These are phyloP conservation scores for Phytopythium chamaehyphon DNA, from an alignment of 352 stramenopile species.

Conservation along the genomic window DNA sequence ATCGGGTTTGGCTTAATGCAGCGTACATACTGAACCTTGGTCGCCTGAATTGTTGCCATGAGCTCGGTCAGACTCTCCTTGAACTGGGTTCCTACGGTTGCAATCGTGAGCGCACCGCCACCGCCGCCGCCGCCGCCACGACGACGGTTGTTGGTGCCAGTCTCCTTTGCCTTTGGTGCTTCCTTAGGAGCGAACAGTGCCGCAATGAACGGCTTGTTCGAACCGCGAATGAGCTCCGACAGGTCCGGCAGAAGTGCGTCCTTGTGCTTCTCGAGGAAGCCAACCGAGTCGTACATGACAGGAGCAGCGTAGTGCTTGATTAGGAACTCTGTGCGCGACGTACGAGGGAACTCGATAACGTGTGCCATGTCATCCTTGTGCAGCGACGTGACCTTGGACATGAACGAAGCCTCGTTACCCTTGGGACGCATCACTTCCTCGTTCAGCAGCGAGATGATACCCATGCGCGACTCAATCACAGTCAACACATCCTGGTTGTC, in stretches of 20 bases:
- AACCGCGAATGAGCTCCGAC: slow-evolving; percentile 75
- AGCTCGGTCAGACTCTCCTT: slow-evolving; percentile 91
- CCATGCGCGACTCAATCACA: slow-evolving; percentile 84
- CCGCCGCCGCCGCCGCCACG: slow-evolving; percentile 23
- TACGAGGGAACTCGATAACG: slow-evolving; percentile 77
- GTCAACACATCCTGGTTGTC: slow-evolving; percentile 88
- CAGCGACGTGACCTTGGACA: slow-evolving; percentile 71
- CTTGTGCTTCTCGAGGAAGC: slow-evolving; percentile 96
- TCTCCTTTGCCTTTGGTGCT: slow-evolving; percentile 16
- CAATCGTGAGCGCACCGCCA: slow-evolving; percentile 46
- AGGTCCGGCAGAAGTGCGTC: slow-evolving; percentile 93
- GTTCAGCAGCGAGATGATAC: slow-evolving; percentile 88
- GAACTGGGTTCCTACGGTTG: slow-evolving; percentile 78
- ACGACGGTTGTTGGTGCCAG: slow-evolving; percentile 6
- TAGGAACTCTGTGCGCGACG: slow-evolving; percentile 83
- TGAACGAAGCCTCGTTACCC: slow-evolving; percentile 79
- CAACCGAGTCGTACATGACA: slow-evolving; percentile 90
- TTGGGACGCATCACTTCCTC: slow-evolving; percentile 87
- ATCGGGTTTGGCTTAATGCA: slow-evolving; percentile 99
- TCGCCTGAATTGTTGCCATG: slow-evolving; percentile 92
- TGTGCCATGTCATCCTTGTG: slow-evolving; percentile 71
- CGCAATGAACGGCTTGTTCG: slow-evolving; percentile 55
- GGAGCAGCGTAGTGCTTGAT: slow-evolving; percentile 93
- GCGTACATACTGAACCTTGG: slow-evolving; percentile 97
- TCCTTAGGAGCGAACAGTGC: slow-evolving; percentile 47